phyloP scores from a whole-genome alignment of 2,329 filamentous ascomycete genomes.

The Trichoderma semiorbis region DNA sequence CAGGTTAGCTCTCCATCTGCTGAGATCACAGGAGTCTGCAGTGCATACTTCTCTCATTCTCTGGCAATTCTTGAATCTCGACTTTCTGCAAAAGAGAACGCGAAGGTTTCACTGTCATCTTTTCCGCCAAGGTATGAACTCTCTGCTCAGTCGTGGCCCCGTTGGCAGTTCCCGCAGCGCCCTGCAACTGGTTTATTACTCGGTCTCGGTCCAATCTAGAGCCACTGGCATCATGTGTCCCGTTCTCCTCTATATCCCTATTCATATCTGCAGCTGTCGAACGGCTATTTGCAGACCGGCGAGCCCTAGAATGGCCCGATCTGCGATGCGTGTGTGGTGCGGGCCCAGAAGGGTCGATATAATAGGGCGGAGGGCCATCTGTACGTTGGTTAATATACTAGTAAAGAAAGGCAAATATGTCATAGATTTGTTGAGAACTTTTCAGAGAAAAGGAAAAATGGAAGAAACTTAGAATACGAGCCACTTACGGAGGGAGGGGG shows the following conservation, averaged over 20 bases:
- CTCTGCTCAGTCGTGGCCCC: slow-evolving; percentile 39
- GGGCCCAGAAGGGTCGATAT: background rate
- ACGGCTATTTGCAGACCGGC: slow-evolving; percentile 27
- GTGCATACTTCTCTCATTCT: slow-evolving; percentile 47
- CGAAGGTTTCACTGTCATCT: slow-evolving; percentile 47
- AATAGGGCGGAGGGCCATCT: background rate
- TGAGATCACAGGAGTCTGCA: background rate
- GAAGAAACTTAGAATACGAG: background rate
- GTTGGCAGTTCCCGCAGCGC: slow-evolving; percentile 24
- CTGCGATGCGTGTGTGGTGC: slow-evolving; percentile 26
- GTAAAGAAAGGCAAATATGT: background rate
- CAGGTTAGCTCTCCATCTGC: slow-evolving; percentile 15
- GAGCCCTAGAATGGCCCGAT: slow-evolving; percentile 26
- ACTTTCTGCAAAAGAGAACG: slow-evolving; percentile 47
- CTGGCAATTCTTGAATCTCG: slow-evolving; percentile 41
- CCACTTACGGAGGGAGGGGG: slow-evolving; percentile 9
- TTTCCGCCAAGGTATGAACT: slow-evolving; percentile 43
- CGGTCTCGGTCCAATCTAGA: background rate
- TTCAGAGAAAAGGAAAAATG: background rate
- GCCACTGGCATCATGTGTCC: background rate
- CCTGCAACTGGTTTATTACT: slow-evolving; percentile 1
- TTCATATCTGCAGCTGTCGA: slow-evolving; percentile 24
- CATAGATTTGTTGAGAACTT: background rate
- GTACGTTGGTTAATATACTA: background rate
- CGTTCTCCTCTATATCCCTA: slow-evolving; percentile 25